phyloP scores from a whole-genome alignment of 2,329 filamentous ascomycete genomes.

The Verticillium longisporum region DNA sequence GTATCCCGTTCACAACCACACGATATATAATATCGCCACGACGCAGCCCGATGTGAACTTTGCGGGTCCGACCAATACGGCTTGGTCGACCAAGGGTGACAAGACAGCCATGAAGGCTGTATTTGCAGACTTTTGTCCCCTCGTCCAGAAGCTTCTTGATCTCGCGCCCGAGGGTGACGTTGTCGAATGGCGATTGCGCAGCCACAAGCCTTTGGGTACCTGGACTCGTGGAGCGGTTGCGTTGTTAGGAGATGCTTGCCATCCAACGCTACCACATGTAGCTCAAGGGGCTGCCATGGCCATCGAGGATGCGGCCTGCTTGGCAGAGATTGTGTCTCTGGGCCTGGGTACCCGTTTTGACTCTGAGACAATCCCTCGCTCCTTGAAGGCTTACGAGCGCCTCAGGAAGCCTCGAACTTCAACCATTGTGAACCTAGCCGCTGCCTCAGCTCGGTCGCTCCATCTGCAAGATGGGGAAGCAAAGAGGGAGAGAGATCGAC shows the following conservation, averaged over 20 bases:
- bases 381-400: neutral
- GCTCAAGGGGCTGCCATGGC: slow-evolving; percentile 62
- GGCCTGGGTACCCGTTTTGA: too few species aligned
- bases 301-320: slow-evolving; percentile 53
- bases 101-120: slow-evolving; percentile 55
- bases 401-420: neutral
- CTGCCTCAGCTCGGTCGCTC: slow-evolving; percentile 43
- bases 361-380: neutral
- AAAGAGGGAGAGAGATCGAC: slow-evolving; percentile 50
- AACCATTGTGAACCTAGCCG: slow-evolving; percentile 45
- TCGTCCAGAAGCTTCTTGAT: slow-evolving; percentile 52
- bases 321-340: neutral
- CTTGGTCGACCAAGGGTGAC: slow-evolving; percentile 56
- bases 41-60: slow-evolving; percentile 55
- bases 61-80: slow-evolving; percentile 37
- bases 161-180: slow-evolving; percentile 57
- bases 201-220: slow-evolving; percentile 53
- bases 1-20: slow-evolving; percentile 56
- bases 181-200: slow-evolving; percentile 59
- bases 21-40: slow-evolving; percentile 61
- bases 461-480: slow-evolving; percentile 53
- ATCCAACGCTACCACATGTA: slow-evolving; percentile 62
- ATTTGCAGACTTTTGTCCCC: slow-evolving; percentile 54
- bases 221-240: slow-evolving; percentile 51
- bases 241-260: slow-evolving; percentile 57